Base-by-base conservation (phyloP, 2,329 filamentous ascomycete genomes). In the Beauveria medogensis region DNA sequence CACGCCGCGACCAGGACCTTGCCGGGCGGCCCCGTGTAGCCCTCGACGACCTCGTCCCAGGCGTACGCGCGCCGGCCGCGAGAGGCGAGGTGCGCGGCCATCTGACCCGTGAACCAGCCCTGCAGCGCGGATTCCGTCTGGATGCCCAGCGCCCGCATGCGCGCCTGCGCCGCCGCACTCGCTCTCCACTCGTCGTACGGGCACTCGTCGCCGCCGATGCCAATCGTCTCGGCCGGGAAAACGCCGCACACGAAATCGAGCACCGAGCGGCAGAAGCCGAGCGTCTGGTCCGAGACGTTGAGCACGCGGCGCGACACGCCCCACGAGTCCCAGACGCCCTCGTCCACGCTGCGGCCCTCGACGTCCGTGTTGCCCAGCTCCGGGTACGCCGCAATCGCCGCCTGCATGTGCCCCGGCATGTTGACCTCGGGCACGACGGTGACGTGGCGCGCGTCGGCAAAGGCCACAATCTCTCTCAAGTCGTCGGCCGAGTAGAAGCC, bases 331-430 rank as follows among this genome's bases (percentile, higher is more conserved):
- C 60, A 58, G 6, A 65, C 64, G 12, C 40, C 40, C 14, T 30
- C 37, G 14, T 55, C 43, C 3, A n/a, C 16, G 30, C 30, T 28
- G 16, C 61, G 61, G 3, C 61, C 60, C 6, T 60, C 59, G 22
- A 65, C 62, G 8, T 52, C 53, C 30, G 52, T 40, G 28, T 65
- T 65, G 20, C 64, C 64, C 18, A 66, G 63, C 54, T 64, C 64
- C 10, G 64, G 64, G 50, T 66, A 66, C 12, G 64, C 63, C 8
- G 64, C 63, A 28, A 66, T 61, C 20, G 63, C 64, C 3, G 64
- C 64, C 47, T 65, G 64, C 64, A 66, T 66, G 52, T 66, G 64
- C 22, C 64, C 64, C 0, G 64, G 64, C 64, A 66, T 65, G 30
- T 66, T 63, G 7, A 66, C 57, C 63, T 66, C 64, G 16, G 64